Percentiles rank a stretch among this genome's conserved stretches.
phyloP scores from a whole-genome alignment of 169 alveolate genomes.

The Cryptosporidium tyzzeri region DNA sequence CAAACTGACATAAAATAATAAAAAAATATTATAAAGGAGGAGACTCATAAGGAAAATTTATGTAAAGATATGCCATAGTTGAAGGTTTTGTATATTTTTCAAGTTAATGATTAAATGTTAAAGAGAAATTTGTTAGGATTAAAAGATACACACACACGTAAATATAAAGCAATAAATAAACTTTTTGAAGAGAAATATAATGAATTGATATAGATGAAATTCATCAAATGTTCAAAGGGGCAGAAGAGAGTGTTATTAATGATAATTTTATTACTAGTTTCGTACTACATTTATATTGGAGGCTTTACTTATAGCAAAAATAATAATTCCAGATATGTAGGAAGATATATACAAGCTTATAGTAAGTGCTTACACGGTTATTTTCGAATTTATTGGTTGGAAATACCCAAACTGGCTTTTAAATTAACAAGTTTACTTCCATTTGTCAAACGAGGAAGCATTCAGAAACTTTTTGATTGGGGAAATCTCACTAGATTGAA shows the following conservation, averaged over 20 bases:
- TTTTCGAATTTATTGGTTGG: background rate
- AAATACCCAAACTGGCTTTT: background rate
- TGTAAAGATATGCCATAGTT: constrained; percentile 8
- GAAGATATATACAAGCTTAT: background rate
- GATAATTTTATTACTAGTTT: constrained; percentile 22
- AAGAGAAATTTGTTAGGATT: constrained; percentile 13
- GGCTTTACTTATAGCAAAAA: background rate
- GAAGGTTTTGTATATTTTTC: background rate
- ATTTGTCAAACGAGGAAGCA: background rate
- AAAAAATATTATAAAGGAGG: constrained; percentile 12
- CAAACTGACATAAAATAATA: constrained; percentile 33
- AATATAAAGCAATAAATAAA: background rate
- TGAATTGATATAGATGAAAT: constrained; percentile 28
- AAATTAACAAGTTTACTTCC: background rate
- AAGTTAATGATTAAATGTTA: background rate
- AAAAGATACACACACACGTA: background rate
- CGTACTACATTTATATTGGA: constrained; percentile 15
- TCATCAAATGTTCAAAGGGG: constrained; percentile 14
- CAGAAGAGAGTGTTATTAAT: constrained; percentile 26
- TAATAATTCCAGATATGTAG: background rate
- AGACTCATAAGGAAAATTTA: background rate
- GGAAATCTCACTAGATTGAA: background rate
- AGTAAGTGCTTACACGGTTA: background rate
- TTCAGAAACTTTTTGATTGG: background rate
- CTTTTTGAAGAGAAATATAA: background rate